A percentile compares a stretch with the other conserved stretches of the same genome.
Evolutionary conservation across 2,329 filamentous ascomycete genomes (phyloP).

Genomic region (Capronia epimyces): DNA sequence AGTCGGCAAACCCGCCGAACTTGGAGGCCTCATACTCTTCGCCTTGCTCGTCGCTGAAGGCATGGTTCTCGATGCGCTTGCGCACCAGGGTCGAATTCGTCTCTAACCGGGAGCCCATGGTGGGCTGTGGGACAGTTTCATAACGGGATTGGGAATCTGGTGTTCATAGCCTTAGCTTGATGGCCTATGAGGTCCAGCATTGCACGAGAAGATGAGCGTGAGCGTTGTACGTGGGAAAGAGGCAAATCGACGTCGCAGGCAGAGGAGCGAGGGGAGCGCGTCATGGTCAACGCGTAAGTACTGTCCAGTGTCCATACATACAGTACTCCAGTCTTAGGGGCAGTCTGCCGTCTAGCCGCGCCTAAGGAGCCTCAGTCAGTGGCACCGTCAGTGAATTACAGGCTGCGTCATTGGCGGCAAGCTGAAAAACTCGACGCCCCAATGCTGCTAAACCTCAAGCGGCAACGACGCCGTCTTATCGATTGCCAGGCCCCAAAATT

Average conservation of each 20-base stretch:
- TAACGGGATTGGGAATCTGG: constrained; percentile 13
- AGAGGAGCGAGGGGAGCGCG: background rate
- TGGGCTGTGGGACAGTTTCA: constrained; percentile 21
- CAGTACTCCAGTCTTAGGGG: background rate
- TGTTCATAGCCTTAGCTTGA: background rate
- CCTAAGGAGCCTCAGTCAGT: background rate
- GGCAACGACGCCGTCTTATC: background rate
- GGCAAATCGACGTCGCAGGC: constrained; percentile 1
- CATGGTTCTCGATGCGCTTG: constrained; percentile 62
- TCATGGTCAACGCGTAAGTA: background rate
- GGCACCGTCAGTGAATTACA: background rate
- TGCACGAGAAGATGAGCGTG: too few species aligned
- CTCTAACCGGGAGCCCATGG: constrained; percentile 59
- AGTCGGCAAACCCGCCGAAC: constrained; percentile 86
- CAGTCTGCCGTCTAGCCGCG: background rate
- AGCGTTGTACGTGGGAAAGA: constrained; percentile 4
- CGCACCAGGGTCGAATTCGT: constrained; percentile 55
- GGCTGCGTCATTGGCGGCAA: background rate
- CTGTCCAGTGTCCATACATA: background rate
- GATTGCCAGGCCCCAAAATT: background rate
- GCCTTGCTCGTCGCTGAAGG: constrained; percentile 73
- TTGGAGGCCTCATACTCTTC: constrained; percentile 85
- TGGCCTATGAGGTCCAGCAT: too few species aligned
- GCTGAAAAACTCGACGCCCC: background rate
- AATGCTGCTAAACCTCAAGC: background rate